Evolutionary conservation across 371 early-diverging fungal species (phyloP).

Genomic region (Circinella umbellata): DNA sequence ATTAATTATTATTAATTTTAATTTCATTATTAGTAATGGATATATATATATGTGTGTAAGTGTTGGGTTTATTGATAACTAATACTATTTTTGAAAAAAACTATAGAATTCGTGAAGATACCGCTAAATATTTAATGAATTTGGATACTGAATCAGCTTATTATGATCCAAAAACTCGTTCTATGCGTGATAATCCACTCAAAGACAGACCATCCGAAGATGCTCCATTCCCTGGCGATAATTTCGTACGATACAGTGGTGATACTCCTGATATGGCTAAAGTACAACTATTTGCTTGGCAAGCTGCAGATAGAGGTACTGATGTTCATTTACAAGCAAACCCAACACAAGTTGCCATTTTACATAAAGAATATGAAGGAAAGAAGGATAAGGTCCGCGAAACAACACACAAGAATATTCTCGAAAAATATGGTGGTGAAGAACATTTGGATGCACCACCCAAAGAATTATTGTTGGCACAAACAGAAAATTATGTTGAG

Average conservation of each 20-base stretch:
- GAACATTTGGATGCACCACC: slow-evolving; percentile 92
- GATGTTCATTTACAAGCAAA: slow-evolving; percentile 91
- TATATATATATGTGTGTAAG: not conserved
- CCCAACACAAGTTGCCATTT: slow-evolving; percentile 91
- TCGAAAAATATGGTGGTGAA: slow-evolving; percentile 93
- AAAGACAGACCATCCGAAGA: slow-evolving; percentile 67
- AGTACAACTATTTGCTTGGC: slow-evolving; percentile 92
- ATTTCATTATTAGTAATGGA: too few relatives aligned
- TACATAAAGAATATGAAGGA: slow-evolving; percentile 84
- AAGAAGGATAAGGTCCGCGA: slow-evolving; percentile 84
- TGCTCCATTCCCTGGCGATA: slow-evolving; percentile 84
- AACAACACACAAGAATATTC: slow-evolving; percentile 71
- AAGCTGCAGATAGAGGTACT: slow-evolving; percentile 84
- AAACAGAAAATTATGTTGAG: slow-evolving; percentile 94
- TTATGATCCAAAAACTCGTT: slow-evolving; percentile 98
- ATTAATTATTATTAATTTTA: slow-evolving; percentile 10
- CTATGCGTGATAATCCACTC: slow-evolving; percentile 96
- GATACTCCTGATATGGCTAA: slow-evolving; percentile 82
- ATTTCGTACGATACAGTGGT: slow-evolving; percentile 90
- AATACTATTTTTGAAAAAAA: too few relatives aligned
- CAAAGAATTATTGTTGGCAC: slow-evolving; percentile 84
- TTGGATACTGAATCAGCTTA: slow-evolving; percentile 93
- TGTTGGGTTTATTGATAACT: not conserved
- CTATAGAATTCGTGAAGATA: slow-evolving; percentile 95
- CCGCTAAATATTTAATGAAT: slow-evolving; percentile 96